Percentiles rank a stretch among this genome's conserved stretches.
Conservation (phyloP, 2,329 filamentous ascomycete genomes). For the Cladophialophora psammophila region DNA sequence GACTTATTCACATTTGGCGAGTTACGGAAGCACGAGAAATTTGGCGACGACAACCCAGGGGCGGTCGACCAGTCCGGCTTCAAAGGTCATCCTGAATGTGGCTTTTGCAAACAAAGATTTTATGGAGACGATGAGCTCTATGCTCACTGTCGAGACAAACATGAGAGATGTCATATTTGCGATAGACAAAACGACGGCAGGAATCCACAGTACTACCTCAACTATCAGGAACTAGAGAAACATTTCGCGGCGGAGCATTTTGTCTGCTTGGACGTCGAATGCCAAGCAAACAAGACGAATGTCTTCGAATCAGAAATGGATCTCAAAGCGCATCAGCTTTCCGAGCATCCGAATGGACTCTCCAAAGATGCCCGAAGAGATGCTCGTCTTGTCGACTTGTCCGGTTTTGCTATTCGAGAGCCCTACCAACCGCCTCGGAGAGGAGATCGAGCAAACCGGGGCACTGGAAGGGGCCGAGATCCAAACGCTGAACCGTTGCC, state of each 20-base stretch:
- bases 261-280: conserved; percentile 82
- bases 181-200: conserved; percentile 70
- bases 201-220: conserved; percentile 86
- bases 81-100: conserved; percentile 92
- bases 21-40: conserved; percentile 84
- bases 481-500: conserved; percentile 84
- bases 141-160: conserved; percentile 88
- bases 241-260: conserved; percentile 92
- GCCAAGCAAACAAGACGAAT: conserved; percentile 95
- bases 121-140: conserved; percentile 97
- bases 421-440: conserved; percentile 71
- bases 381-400: conserved; percentile 84
- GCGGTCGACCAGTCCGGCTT: conserved; percentile 93
- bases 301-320: conserved; percentile 96
- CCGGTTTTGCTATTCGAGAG: conserved; percentile 79
- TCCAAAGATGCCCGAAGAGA: conserved; percentile 86
- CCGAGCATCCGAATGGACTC: conserved; percentile 77
- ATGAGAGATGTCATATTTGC: conserved; percentile 94
- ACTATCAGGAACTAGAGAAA: conserved; percentile 84
- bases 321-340: conserved; percentile 89
- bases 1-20: conserved; percentile 85
- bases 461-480: conserved; percentile 76
- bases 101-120: conserved; percentile 89
- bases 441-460: conserved; percentile 60
- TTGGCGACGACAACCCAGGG: conserved; percentile 89